A percentile compares a stretch with the other conserved stretches of the same genome.
Conservation (phyloP, 345 rosid genomes). For the Aquilaria sinensis region DNA sequence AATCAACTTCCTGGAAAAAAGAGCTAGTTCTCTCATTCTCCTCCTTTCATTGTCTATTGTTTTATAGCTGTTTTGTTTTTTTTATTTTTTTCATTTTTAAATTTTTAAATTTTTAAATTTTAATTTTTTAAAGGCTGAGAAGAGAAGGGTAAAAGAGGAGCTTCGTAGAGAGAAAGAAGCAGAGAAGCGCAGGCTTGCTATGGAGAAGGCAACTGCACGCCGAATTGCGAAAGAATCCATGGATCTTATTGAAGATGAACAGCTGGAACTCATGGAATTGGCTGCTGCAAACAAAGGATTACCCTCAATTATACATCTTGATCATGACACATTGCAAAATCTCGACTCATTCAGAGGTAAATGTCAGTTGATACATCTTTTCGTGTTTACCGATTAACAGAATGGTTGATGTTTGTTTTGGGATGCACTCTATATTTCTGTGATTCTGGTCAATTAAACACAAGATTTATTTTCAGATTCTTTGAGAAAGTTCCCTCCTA, state of each 20-base stretch:
- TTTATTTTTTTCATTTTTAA: too few relatives aligned
- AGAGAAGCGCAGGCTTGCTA: slow-evolving; percentile 75
- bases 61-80: neutral
- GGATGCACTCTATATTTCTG: neutral
- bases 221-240: slow-evolving; percentile 93
- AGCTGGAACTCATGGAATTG: slow-evolving; percentile 96
- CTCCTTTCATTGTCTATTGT: neutral
- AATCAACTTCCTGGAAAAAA: slow-evolving; percentile 1
- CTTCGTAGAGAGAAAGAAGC: slow-evolving; percentile 83
- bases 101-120: neutral
- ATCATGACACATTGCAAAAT: slow-evolving; percentile 72
- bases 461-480: slow-evolving; percentile 42
- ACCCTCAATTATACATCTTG: slow-evolving; percentile 67
- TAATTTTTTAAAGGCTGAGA: slow-evolving; percentile 63
- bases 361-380: neutral
- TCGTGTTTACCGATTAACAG: neutral
- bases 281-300: slow-evolving; percentile 86
- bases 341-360: slow-evolving; percentile 85
- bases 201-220: slow-evolving; percentile 98
- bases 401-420: neutral
- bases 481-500: slow-evolving; percentile 67
- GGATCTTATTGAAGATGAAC: slow-evolving; percentile 99
- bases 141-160: slow-evolving; percentile 80
- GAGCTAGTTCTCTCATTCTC: slow-evolving; percentile 12
- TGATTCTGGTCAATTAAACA: neutral